Conservation (phyloP, 208 protist genomes). For the Leishmania lainsoni region DNA sequence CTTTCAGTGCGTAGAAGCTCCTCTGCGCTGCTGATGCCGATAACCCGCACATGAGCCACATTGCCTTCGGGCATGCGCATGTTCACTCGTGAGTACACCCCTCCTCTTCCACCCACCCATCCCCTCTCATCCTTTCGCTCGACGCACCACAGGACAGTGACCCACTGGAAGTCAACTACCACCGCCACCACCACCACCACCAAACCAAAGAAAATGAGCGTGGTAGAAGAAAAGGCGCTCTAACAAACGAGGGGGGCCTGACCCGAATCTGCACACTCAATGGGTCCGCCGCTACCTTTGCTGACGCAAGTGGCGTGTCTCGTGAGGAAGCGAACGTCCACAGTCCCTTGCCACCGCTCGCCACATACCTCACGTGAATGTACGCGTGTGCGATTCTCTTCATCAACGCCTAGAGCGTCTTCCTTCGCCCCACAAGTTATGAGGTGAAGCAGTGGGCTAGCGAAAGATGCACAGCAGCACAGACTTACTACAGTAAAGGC, state of each 20-base stretch:
- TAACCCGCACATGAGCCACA: neutral
- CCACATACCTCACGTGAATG: too few relatives aligned
- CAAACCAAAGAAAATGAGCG: neutral
- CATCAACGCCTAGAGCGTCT: too few relatives aligned
- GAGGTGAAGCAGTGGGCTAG: too few relatives aligned
- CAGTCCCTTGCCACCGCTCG: neutral
- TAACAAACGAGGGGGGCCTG: neutral
- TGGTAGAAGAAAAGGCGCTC: neutral
- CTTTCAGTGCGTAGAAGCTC: neutral
- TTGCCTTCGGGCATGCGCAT: neutral
- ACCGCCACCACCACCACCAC: neutral
- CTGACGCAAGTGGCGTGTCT: neutral
- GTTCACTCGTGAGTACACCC: neutral
- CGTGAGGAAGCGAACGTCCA: neutral
- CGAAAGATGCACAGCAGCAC: too few relatives aligned
- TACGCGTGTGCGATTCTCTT: too few relatives aligned
- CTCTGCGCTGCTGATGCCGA: neutral
- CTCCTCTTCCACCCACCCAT: neutral
- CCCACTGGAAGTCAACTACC: neutral
- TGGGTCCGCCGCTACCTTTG: neutral
- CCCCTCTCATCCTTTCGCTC: neutral
- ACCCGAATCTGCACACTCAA: neutral
- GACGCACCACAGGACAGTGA: neutral
- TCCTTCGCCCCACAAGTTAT: too few relatives aligned
- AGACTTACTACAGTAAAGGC: too few relatives aligned